These are phyloP conservation scores for Clavispora carvajalis DNA, from an alignment of 805 yeast genomes.

Conservation along the genomic window DNA sequence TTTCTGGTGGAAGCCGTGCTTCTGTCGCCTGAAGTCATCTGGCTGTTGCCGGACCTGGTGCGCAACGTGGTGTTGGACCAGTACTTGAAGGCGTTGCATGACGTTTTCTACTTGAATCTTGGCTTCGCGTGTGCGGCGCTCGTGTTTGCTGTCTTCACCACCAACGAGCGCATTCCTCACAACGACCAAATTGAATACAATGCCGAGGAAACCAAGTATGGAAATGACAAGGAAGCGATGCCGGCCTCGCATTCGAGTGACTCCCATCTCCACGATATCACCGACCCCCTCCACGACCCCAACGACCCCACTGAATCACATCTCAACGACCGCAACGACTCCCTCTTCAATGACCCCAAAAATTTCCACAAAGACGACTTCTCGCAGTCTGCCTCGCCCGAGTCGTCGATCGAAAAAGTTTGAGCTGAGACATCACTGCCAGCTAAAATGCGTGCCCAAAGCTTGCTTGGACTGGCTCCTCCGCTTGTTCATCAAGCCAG, in stretches of 20 bases:
- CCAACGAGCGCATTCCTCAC: slow-evolving; percentile 12
- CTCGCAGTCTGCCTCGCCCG: not conserved
- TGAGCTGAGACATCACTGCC: too few species aligned
- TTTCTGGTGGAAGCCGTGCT: slow-evolving; percentile 8
- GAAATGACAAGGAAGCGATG: too few species aligned
- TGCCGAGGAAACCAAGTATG: too few species aligned
- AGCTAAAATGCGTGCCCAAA: too few species aligned
- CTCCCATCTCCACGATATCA: too few species aligned
- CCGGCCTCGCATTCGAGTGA: too few species aligned
- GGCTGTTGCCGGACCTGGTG: slow-evolving; percentile 19
- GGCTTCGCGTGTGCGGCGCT: slow-evolving; percentile 12
- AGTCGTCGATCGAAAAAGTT: not conserved
- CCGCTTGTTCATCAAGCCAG: not conserved
- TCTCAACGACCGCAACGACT: too few species aligned
- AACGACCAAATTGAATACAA: slow-evolving; percentile 8
- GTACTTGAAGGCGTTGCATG: slow-evolving; percentile 14
- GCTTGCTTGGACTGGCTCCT: not conserved
- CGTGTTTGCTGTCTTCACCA: slow-evolving; percentile 10
- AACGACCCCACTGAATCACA: too few species aligned
- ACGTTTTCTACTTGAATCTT: slow-evolving; percentile 14
- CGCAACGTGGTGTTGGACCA: slow-evolving; percentile 21
- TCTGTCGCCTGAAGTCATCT: slow-evolving; percentile 24
- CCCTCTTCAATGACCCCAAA: too few species aligned
- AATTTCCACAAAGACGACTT: not conserved
- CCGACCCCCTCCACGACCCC: too few species aligned